phyloP scores from a whole-genome alignment of 805 yeast species.

The Nakazawaea siamensis region DNA sequence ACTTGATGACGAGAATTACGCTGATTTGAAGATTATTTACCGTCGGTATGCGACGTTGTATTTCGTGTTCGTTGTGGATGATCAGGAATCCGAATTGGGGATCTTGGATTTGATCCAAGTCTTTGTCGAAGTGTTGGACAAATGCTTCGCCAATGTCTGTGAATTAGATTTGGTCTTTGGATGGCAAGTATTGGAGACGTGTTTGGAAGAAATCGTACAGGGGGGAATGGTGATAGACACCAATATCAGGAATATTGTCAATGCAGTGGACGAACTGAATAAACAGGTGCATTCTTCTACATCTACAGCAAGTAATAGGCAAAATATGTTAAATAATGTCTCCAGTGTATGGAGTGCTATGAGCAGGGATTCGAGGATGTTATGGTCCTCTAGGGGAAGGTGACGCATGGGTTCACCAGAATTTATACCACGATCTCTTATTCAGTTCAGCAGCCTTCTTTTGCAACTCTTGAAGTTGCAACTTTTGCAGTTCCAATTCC shows the following conservation, averaged over 20 bases:
- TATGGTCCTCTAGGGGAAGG: constrained; percentile 3
- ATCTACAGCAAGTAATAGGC: too few relatives aligned
- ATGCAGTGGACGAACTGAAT: constrained; percentile 70
- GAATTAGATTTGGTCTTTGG: constrained; percentile 96
- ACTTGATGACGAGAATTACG: constrained; percentile 40
- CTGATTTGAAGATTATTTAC: constrained; percentile 82
- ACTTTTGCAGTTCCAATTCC: constrained; percentile 32
- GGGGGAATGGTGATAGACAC: constrained; percentile 99
- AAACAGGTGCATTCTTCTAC: constrained; percentile 31
- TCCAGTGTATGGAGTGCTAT: constrained; percentile 12
- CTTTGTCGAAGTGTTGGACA: constrained; percentile 89
- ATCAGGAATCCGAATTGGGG: constrained; percentile 91
- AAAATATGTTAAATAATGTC: constrained; percentile 21
- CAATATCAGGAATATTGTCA: constrained; percentile 70
- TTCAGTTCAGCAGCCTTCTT: constrained; percentile 18
- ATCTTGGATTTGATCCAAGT: constrained; percentile 92
- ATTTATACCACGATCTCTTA: constrained; percentile 18
- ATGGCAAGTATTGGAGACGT: constrained; percentile 94
- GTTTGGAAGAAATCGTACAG: constrained; percentile 84
- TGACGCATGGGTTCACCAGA: constrained; percentile 1
- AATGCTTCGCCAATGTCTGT: constrained; percentile 90
- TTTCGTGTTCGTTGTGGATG: constrained; percentile 93
- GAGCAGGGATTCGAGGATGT: constrained; percentile 7
- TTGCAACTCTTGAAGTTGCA: constrained; percentile 27
- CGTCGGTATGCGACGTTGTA: constrained; percentile 93